Conservation (phyloP, 148 eudicot genomes). For the Vaccinium macrocarpon region DNA sequence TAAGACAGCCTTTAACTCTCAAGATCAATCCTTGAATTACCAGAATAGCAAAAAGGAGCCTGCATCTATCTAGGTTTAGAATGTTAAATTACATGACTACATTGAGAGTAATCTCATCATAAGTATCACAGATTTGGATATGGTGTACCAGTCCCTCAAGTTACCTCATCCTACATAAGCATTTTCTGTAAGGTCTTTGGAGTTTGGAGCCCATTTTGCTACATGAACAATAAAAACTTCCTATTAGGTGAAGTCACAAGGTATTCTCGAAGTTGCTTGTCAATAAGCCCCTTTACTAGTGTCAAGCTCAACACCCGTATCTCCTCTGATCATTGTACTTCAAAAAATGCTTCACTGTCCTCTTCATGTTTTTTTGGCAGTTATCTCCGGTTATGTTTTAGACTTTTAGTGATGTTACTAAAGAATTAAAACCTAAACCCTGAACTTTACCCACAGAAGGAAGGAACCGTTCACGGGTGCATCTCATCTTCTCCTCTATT, state of each 20-base stretch:
- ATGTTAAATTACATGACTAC: background rate
- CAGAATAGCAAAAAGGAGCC: background rate
- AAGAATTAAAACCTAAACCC: background rate
- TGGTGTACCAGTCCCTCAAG: background rate
- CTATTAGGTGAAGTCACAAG: background rate
- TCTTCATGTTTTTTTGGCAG: background rate
- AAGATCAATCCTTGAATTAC: background rate
- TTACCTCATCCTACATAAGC: conserved; percentile 4
- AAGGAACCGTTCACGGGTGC: background rate
- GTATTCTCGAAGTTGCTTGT: background rate
- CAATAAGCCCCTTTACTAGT: background rate
- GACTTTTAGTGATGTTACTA: background rate
- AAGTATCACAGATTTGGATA: background rate
- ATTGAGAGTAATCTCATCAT: background rate
- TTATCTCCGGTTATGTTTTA: background rate
- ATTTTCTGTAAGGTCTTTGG: background rate
- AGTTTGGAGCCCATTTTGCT: background rate
- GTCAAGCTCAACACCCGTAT: background rate
- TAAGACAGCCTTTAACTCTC: background rate
- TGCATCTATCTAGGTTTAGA: background rate
- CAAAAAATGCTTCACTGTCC: background rate
- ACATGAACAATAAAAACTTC: background rate
- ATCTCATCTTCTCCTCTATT: background rate
- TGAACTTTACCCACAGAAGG: background rate
- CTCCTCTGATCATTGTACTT: background rate